Percentiles rank a stretch among this genome's conserved stretches.
These are phyloP conservation scores for Nannizziopsis arthrosporioides DNA, from an alignment of 2,329 filamentous ascomycete genomes.

Conservation along the genomic window DNA sequence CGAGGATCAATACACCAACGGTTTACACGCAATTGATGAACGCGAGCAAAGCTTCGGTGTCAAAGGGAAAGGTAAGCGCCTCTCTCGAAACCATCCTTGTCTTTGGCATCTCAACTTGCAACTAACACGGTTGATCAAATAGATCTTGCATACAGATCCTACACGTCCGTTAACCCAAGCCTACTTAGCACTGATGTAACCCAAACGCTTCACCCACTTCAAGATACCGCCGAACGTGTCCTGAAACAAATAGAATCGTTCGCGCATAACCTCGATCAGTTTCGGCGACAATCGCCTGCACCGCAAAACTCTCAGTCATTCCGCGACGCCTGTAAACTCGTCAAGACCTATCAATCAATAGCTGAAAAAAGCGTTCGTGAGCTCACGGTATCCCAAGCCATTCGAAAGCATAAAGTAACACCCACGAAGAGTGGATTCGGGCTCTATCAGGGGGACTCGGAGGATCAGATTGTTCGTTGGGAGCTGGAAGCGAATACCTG, in stretches of 20 bases:
- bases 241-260: constrained; percentile 79
- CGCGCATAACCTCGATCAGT: constrained; percentile 68
- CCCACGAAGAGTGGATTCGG: constrained; percentile 16
- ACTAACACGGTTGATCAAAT: neutral
- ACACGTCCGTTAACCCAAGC: neutral
- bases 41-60: constrained; percentile 5
- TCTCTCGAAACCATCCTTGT: neutral
- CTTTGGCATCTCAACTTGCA: neutral
- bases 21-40: constrained; percentile 18
- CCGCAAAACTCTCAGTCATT: constrained; percentile 43
- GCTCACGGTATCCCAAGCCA: constrained; percentile 31
- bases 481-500: constrained; percentile 82
- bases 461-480: constrained; percentile 48
- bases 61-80: constrained; percentile 13
- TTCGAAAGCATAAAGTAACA: constrained; percentile 21
- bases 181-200: constrained; percentile 23
- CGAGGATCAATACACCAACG: constrained; percentile 23
- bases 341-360: constrained; percentile 51
- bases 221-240: constrained; percentile 54
- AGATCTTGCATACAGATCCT: neutral
- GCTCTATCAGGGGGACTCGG: constrained; percentile 18
- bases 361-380: constrained; percentile 40
- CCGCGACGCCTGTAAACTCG: constrained; percentile 56
- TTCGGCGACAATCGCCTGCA: constrained; percentile 39
- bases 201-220: constrained; percentile 48